Conservation (phyloP, 2,329 filamentous ascomycete genomes). For the Pseudopithomyces chartarum region DNA sequence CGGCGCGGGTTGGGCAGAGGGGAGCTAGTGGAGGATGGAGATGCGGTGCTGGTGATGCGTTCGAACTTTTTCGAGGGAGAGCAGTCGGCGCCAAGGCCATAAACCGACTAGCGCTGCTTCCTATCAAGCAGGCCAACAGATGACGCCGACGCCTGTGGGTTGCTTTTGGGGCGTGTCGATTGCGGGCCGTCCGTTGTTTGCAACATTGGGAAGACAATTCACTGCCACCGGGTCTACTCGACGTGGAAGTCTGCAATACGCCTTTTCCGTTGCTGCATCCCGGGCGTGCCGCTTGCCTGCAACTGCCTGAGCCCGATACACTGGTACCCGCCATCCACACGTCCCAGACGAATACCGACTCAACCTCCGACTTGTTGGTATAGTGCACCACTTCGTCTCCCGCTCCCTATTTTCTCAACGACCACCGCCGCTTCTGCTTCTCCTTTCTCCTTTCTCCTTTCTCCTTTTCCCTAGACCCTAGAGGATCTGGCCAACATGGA, state of each 20-base stretch:
- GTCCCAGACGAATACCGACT: constrained; percentile 17
- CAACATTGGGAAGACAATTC: not conserved
- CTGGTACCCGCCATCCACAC: constrained; percentile 20
- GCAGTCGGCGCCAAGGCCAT: constrained; percentile 6
- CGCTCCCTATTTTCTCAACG: constrained; percentile 6
- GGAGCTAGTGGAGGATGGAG: constrained; percentile 21
- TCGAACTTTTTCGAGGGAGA: constrained; percentile 10
- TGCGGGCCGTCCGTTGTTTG: not conserved
- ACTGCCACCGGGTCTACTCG: not conserved
- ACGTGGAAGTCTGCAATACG: not conserved
- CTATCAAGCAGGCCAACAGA: constrained; percentile 3
- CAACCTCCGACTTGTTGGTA: constrained; percentile 6
- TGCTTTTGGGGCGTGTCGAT: not conserved
- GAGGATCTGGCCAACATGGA: constrained; percentile 54
- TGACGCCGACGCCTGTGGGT: not conserved
- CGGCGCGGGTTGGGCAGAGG: constrained; percentile 16
- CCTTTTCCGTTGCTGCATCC: constrained; percentile 20
- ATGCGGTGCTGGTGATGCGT: constrained; percentile 2
- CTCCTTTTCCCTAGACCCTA: constrained; percentile 11
- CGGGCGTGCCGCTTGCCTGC: constrained; percentile 10
- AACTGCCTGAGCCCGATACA: constrained; percentile 12
- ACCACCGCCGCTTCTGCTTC: constrained; percentile 6
- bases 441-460: constrained; percentile 5
- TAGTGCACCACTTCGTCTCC: constrained; percentile 7
- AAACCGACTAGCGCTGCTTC: not conserved